Percentiles rank a stretch among this genome's conserved stretches.
Conservation (phyloP, 257 asterid species). For the Przewalskia tangutica region DNA sequence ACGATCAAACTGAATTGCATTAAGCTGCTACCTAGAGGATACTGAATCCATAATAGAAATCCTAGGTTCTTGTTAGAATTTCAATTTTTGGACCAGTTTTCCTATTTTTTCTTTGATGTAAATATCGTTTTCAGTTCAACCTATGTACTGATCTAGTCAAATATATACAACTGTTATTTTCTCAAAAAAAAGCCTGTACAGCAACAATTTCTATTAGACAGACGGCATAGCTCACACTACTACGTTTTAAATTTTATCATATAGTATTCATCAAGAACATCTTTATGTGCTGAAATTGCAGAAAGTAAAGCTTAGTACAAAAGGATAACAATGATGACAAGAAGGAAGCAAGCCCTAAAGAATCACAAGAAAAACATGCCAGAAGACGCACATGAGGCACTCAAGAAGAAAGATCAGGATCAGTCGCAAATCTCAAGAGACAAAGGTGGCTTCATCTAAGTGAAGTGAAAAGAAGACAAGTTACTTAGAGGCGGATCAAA, state of each 20-base stretch:
- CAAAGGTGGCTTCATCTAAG: background rate
- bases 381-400: background rate
- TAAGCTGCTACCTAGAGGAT: too few relatives aligned
- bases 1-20: too few relatives aligned
- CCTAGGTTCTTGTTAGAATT: too few relatives aligned
- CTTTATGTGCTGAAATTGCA: background rate
- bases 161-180: too few relatives aligned
- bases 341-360: background rate
- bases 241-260: background rate
- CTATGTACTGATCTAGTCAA: too few relatives aligned
- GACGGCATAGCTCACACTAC: background rate
- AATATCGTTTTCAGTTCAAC: too few relatives aligned
- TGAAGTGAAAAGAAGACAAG: background rate
- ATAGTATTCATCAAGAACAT: background rate
- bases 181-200: background rate
- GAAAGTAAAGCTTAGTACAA: background rate
- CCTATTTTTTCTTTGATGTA: too few relatives aligned
- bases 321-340: background rate
- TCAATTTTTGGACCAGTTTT: too few relatives aligned
- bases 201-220: background rate
- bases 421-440: background rate
- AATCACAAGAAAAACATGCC: background rate
- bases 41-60: too few relatives aligned
- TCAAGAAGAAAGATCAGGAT: background rate
- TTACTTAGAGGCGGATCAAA: background rate